Conservation (phyloP, 139 green algal species). For the Micromonas pusilla region DNA sequence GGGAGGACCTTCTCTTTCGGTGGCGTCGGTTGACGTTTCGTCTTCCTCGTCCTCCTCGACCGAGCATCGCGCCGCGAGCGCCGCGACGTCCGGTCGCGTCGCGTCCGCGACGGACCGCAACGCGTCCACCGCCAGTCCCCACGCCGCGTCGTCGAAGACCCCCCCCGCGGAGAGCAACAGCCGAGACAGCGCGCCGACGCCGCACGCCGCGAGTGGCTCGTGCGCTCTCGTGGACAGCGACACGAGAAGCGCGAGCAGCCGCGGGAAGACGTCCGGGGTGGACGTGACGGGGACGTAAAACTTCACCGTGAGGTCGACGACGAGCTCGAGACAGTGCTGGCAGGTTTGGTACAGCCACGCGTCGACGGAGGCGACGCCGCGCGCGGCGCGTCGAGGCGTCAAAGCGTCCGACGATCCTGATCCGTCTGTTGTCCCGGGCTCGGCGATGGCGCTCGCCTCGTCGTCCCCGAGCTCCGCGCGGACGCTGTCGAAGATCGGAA, state of each 20-base stretch:
- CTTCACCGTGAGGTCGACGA: constrained; percentile 85
- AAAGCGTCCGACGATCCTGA: too few relatives aligned
- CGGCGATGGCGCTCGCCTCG: too few relatives aligned
- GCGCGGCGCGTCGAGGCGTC: too few relatives aligned
- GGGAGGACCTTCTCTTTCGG: too few relatives aligned
- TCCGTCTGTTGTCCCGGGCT: too few relatives aligned
- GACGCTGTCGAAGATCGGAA: constrained; percentile 97
- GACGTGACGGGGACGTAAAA: constrained; percentile 54
- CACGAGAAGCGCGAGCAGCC: constrained; percentile 24
- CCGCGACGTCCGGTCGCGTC: background rate
- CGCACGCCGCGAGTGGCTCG: constrained; percentile 79
- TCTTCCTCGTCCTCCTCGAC: constrained; percentile 18
- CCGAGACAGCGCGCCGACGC: constrained; percentile 72
- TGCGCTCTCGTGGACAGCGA: constrained; percentile 77
- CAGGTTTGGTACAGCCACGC: constrained; percentile 96
- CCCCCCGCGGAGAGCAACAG: constrained; percentile 51
- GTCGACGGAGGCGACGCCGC: constrained; percentile 36
- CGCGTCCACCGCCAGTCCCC: background rate
- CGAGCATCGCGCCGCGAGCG: constrained; percentile 1
- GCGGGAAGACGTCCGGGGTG: constrained; percentile 29
- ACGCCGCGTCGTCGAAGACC: background rate
- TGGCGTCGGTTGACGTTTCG: background rate
- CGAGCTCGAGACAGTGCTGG: constrained; percentile 88
- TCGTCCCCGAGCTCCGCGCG: constrained; percentile 33
- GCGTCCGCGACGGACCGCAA: background rate